A percentile compares a stretch with the other conserved stretches of the same genome.
phyloP scores from a whole-genome alignment of 129 eudicot species.

The Glebionis coronaria region DNA sequence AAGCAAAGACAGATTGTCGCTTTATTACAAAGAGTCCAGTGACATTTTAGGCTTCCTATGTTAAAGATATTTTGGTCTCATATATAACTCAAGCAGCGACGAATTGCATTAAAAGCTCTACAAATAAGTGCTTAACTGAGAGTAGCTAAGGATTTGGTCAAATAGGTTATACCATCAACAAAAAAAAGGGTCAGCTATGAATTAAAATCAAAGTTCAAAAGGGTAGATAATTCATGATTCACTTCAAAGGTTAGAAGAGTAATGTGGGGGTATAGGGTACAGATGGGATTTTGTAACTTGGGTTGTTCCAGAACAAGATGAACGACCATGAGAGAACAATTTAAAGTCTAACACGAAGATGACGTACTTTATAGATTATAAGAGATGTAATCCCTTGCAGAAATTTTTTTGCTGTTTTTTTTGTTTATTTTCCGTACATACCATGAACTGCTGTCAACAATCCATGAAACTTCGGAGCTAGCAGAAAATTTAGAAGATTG shows the following conservation, averaged over 20 bases:
- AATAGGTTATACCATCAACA: conserved; percentile 1
- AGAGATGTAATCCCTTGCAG: not conserved
- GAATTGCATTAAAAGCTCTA: too few relatives aligned
- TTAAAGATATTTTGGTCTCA: not conserved
- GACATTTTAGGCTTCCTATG: not conserved
- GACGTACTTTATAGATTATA: not conserved
- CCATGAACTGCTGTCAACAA: conserved; percentile 7
- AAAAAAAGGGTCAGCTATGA: not conserved
- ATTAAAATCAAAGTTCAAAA: not conserved
- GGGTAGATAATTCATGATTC: conserved; percentile 11
- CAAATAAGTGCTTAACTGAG: too few relatives aligned
- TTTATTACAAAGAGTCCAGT: not conserved
- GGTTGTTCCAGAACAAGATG: not conserved
- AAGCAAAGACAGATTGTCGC: not conserved
- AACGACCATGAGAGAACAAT: not conserved
- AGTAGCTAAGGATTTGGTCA: not conserved
- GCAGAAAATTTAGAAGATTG: conserved; percentile 3
- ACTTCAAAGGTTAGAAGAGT: not conserved
- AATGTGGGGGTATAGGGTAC: not conserved
- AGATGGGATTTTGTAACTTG: not conserved
- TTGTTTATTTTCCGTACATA: not conserved
- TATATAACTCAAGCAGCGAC: not conserved
- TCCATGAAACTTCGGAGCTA: conserved; percentile 10
- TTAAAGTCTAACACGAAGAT: not conserved
- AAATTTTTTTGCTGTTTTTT: not conserved